Evolutionary conservation across 1,284 basidiomycete species (phyloP).

Genomic region (Cerrena zonata): DNA sequence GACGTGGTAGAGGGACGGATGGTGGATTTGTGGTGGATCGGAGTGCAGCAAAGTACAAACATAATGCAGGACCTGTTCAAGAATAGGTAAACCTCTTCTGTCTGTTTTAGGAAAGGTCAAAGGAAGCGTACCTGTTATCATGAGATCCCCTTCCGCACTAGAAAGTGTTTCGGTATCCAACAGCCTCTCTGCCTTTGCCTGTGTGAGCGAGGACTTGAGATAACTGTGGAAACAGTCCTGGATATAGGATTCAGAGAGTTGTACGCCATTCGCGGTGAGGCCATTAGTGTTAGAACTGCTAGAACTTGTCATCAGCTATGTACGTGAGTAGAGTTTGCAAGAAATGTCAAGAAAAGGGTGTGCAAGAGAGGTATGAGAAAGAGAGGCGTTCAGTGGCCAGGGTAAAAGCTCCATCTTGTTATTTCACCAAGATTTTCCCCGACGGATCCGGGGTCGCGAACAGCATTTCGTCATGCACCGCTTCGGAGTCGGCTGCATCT

Average conservation of each 20-base stretch:
- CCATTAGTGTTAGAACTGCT: background rate
- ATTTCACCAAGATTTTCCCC: too few species aligned
- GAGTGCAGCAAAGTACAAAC: constrained; percentile 65
- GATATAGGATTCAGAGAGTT: constrained; percentile 55
- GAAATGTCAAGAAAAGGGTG: background rate
- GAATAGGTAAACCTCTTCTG: background rate
- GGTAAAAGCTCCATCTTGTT: too few species aligned
- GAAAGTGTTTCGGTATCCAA: constrained; percentile 65
- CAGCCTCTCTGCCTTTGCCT: constrained; percentile 68
- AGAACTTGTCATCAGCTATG: background rate
- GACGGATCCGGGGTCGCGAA: too few species aligned
- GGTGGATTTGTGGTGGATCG: constrained; percentile 58
- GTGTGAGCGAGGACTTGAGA: constrained; percentile 67
- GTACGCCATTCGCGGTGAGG: constrained; percentile 1
- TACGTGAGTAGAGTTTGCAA: background rate
- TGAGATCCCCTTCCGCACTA: constrained; percentile 71
- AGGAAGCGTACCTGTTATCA: constrained; percentile 62
- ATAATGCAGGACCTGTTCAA: constrained; percentile 52
- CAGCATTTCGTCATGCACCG: too few species aligned
- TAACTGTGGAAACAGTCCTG: constrained; percentile 76
- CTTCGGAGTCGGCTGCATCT: too few species aligned
- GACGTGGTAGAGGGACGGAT: constrained; percentile 51
- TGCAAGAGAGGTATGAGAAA: background rate
- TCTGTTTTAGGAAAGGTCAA: background rate
- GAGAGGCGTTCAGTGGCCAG: too few species aligned